Base-by-base conservation (phyloP, 768 basidiomycete species). In the Mycena galopus region DNA sequence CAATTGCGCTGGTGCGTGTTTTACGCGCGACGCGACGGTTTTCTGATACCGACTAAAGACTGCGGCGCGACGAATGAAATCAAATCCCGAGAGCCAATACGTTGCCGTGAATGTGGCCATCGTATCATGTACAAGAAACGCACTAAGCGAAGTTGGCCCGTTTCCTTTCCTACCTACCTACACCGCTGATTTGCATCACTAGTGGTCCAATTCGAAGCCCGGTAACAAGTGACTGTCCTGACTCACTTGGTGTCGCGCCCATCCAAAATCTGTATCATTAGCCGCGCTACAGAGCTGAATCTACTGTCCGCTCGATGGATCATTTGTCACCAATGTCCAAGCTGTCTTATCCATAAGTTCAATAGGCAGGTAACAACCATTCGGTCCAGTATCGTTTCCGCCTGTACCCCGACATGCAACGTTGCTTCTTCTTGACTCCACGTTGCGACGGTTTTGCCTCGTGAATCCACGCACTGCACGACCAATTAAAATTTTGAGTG, bases 61-160 rank as follows among this genome's bases (percentile, higher is more conserved):
- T 98, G 97, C 80, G 94, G 95, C 71, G 93, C 93, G 1, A 94
- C 94, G 84, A 98, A 97, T 81, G 93, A 94, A 79, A 96, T 98
- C 80, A 93, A 91, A 82, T 87, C 94, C 10, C 87, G 95, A 70
- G 97, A 99, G 81, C 95, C 96, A 51, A 97, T 98, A 74, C 93
- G 97, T 67, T 99, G 97, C 84, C 89, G 94, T 76, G 96, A 98
- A 79, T 99, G 97, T 78, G 97, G 97, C 4, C 97, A 98, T 82
- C 91, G 97, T 63, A 97, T 99, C 81, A 96, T 99, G 95, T 98
- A 98, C 84, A 99, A 99, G 85, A 98, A 97, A 82, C 86, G 97
- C 78, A 97, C 96, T 27, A 94, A 89, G 79, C 87, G 96, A 87
- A 97, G 97, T 98, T 77, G 80, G 96, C 85, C 35, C 9, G 42